Evolutionary conservation across 2,329 filamentous ascomycete species (phyloP).

Genomic region (Diaporthe sp.): DNA sequence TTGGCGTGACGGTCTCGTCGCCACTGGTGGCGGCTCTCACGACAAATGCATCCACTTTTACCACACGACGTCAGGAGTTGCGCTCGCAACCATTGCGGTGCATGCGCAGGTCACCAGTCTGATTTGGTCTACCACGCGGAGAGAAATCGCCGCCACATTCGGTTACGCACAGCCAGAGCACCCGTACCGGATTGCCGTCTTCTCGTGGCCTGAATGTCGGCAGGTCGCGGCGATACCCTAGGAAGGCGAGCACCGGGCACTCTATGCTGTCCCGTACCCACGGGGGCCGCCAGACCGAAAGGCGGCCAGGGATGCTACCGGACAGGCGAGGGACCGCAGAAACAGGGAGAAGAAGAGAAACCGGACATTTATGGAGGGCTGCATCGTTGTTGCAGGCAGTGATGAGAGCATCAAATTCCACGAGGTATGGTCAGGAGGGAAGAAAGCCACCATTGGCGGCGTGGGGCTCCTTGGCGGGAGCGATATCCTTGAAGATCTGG

Average conservation of each 20-base stretch:
- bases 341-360: slow-evolving; percentile 58
- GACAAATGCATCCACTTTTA: slow-evolving; percentile 98
- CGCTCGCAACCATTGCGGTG: slow-evolving; percentile 90
- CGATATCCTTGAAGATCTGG: slow-evolving; percentile 84
- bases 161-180: slow-evolving; percentile 94
- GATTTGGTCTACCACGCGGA: slow-evolving; percentile 87
- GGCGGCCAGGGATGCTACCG: slow-evolving; percentile 57
- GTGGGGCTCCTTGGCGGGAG: slow-evolving; percentile 81
- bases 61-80: slow-evolving; percentile 85
- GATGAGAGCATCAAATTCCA: slow-evolving; percentile 96
- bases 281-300: slow-evolving; percentile 53
- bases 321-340: slow-evolving; percentile 45
- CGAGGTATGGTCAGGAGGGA: slow-evolving; percentile 85
- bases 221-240: slow-evolving; percentile 89
- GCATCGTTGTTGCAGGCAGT: slow-evolving; percentile 91
- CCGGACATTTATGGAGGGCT: slow-evolving; percentile 77
- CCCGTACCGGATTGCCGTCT: slow-evolving; percentile 88
- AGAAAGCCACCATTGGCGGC: slow-evolving; percentile 64
- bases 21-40: slow-evolving; percentile 92
- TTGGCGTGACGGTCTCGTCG: slow-evolving; percentile 88
- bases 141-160: slow-evolving; percentile 93
- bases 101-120: slow-evolving; percentile 93
- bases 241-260: slow-evolving; percentile 81
- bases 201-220: slow-evolving; percentile 92
- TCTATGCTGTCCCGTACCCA: slow-evolving; percentile 91